phyloP scores from a whole-genome alignment of 805 yeast species.

The Suhomyces faveliae region DNA sequence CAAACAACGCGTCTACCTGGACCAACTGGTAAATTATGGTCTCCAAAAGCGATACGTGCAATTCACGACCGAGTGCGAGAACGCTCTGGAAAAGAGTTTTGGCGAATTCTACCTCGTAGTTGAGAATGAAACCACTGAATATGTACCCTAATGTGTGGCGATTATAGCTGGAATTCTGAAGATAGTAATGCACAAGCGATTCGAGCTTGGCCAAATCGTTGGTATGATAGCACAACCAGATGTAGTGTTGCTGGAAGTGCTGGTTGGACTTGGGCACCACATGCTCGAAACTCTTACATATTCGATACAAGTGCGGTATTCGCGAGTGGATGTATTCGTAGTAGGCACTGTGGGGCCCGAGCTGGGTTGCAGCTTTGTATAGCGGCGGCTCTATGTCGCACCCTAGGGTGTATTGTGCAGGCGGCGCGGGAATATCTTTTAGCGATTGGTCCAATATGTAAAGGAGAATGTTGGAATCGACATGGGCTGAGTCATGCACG shows the following conservation, averaged over 20 bases:
- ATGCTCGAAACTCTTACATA: conserved; percentile 16
- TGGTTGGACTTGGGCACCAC: conserved; percentile 2
- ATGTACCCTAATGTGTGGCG: conserved; percentile 27
- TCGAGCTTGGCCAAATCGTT: conserved; percentile 28
- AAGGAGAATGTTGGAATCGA: conserved; percentile 5
- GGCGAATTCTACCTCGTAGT: conserved; percentile 34
- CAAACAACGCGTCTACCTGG: conserved; percentile 31
- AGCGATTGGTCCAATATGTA: conserved; percentile 4
- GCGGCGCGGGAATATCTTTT: not conserved
- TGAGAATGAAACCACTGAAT: conserved; percentile 28
- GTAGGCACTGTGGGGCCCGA: conserved; percentile 7
- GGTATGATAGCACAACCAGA: conserved; percentile 37
- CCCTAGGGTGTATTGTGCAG: not conserved
- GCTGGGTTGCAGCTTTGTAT: conserved; percentile 6
- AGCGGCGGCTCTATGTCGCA: conserved; percentile 9
- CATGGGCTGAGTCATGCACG: not conserved
- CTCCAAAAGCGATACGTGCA: conserved; percentile 28
- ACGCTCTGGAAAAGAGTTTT: conserved; percentile 25
- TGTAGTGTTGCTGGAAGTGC: conserved; percentile 19
- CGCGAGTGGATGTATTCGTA: conserved; percentile 13
- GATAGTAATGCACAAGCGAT: conserved; percentile 19
- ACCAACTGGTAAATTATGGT: conserved; percentile 24
- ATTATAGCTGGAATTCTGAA: conserved; percentile 19
- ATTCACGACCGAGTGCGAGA: conserved; percentile 18
- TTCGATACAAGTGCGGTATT: conserved; percentile 22